phyloP scores from a whole-genome alignment of 2,329 filamentous ascomycete genomes.

The Xylaria sp. region DNA sequence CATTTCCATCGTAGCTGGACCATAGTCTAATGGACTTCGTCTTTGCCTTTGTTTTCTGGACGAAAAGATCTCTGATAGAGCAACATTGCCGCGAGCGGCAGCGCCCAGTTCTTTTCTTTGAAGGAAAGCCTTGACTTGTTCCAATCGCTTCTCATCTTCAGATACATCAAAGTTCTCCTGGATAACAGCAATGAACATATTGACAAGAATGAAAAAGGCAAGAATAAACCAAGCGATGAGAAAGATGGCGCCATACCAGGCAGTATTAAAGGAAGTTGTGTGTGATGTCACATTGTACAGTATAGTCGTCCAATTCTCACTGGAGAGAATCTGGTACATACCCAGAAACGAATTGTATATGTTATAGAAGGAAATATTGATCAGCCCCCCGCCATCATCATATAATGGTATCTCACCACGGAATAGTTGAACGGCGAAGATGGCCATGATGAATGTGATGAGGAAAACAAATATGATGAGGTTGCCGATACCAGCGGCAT shows the following conservation, averaged over 20 bases:
- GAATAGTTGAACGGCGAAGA: constrained; percentile 93
- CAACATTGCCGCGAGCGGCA: constrained; percentile 75
- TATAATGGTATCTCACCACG: constrained; percentile 80
- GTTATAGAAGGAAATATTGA: constrained; percentile 82
- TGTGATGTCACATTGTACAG: constrained; percentile 83
- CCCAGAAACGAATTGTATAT: constrained; percentile 97
- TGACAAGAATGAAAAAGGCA: constrained; percentile 93
- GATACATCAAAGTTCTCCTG: constrained; percentile 99
- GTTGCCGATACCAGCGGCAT: constrained; percentile 91
- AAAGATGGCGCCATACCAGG: constrained; percentile 93
- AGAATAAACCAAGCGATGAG: constrained; percentile 96
- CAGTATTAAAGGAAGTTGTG: constrained; percentile 73
- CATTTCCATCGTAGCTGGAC: constrained; percentile 93
- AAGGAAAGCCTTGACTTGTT: constrained; percentile 95
- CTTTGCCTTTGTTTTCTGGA: constrained; percentile 69
- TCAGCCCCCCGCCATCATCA: constrained; percentile 70
- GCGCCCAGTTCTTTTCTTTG: constrained; percentile 87
- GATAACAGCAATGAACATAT: constrained; percentile 99
- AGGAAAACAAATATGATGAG: constrained; percentile 96
- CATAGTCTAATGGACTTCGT: constrained; percentile 90
- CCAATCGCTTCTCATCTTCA: constrained; percentile 95
- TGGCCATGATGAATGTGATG: constrained; percentile 91
- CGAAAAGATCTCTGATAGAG: constrained; percentile 76
- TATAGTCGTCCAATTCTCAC: constrained; percentile 93
- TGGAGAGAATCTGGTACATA: constrained; percentile 97